These are phyloP conservation scores for Phytophthora foliorum DNA, from an alignment of 352 stramenopile species.

Conservation along the genomic window DNA sequence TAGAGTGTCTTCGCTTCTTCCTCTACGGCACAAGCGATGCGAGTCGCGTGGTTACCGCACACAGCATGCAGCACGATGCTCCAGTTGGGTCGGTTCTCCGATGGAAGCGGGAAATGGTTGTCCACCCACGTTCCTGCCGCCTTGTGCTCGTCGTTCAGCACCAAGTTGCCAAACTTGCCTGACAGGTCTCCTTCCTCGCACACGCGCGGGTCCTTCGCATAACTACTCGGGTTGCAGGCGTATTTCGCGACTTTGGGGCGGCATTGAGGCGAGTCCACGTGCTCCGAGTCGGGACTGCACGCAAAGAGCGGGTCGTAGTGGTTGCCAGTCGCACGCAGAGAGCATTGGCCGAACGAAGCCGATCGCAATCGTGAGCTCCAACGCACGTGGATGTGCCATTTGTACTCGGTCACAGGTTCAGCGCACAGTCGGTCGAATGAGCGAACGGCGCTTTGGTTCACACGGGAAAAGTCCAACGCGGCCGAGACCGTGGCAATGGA, in stretches of 20 bases:
- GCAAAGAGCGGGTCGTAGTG: constrained; percentile 66
- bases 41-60: constrained; percentile 37
- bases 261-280: constrained; percentile 38
- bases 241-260: constrained; percentile 40
- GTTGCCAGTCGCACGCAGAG: constrained; percentile 45
- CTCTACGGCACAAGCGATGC: constrained; percentile 52
- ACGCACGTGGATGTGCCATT: constrained; percentile 61
- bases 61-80: constrained; percentile 56
- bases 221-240: constrained; percentile 46
- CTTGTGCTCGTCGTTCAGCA: constrained; percentile 28
- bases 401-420: constrained; percentile 39
- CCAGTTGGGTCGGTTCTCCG: constrained; percentile 45
- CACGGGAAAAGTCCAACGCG: constrained; percentile 47
- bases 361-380: constrained; percentile 35
- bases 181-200: constrained; percentile 69
- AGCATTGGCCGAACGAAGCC: constrained; percentile 46
- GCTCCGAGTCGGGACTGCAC: constrained; percentile 58
- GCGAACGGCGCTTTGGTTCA: constrained; percentile 35
- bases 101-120: constrained; percentile 36
- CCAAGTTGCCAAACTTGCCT: constrained; percentile 53
- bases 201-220: constrained; percentile 33
- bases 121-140: constrained; percentile 40
- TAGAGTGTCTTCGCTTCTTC: constrained; percentile 1
- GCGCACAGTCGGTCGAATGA: constrained; percentile 37
- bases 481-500: constrained; percentile 36